Evolutionary conservation across 1,284 basidiomycete species (phyloP).

Genomic region (Cryptococcus floricola): DNA sequence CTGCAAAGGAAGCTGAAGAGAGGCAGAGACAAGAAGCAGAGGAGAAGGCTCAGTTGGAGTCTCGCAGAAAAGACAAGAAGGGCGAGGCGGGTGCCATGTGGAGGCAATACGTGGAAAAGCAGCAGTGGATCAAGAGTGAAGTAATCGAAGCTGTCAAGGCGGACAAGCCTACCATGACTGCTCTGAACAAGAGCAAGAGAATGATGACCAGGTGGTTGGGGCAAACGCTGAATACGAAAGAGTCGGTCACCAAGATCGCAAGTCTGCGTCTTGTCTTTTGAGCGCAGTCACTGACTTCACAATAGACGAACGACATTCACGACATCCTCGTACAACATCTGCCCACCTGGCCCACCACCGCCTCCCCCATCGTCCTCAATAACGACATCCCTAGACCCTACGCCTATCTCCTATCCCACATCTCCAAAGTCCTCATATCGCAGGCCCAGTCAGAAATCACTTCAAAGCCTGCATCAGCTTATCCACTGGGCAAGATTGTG

Average conservation of each 20-base stretch:
- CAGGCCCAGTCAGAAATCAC: constrained; percentile 94
- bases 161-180: constrained; percentile 54
- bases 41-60: constrained; percentile 9
- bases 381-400: constrained; percentile 51
- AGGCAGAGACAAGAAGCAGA: constrained; percentile 8
- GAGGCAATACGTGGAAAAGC: constrained; percentile 58
- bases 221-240: constrained; percentile 73
- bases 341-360: constrained; percentile 45
- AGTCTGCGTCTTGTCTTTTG: constrained; percentile 15
- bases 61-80: constrained; percentile 1
- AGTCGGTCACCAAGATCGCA: constrained; percentile 62
- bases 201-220: constrained; percentile 87
- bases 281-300: background rate
- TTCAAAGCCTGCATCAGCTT: constrained; percentile 78
- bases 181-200: constrained; percentile 62
- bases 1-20: constrained; percentile 13
- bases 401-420: constrained; percentile 74
- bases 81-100: constrained; percentile 61
- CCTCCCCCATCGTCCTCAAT: constrained; percentile 47
- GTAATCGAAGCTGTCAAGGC: constrained; percentile 71
- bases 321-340: constrained; percentile 52
- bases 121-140: constrained; percentile 67
- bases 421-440: constrained; percentile 80
- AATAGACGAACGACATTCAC: constrained; percentile 64
- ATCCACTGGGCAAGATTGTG: constrained; percentile 74